Base-by-base conservation (phyloP, 192 early-diverging fungal genomes). In the Phlyctochytrium arcticum region DNA sequence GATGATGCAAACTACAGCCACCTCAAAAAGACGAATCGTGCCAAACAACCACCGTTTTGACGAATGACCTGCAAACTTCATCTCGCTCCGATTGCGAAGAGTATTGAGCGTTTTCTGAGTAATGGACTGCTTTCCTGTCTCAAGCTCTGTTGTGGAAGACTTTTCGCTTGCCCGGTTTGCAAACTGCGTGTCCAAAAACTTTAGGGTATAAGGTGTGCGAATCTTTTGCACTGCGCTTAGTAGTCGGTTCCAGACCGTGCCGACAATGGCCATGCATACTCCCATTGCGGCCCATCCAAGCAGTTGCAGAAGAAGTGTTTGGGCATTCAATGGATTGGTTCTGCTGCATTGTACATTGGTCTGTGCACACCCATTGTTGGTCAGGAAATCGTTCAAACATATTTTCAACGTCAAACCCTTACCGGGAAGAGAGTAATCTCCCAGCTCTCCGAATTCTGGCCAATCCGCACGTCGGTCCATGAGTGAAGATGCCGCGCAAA, bases 171-270 rank as follows among this genome's bases (percentile, higher is more conserved):
- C 15, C 15, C 39, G 39, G 15, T 10, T 56, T n/a, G 21, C 29
- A 4, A 12, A 4, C 21, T 15, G 5, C 10, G 17, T 15, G 34
- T 35, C 31, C 32, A 58, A n/a, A 33, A 26, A 19, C 35, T 24
- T 15, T 6, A 73, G 46, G 27, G 61, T 48, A 37, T 70, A 74
- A n/a, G 39, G 56, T 12, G 48, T 35, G 26, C 74, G 64, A 17
- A 54, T 17, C 23, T 74, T 55, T 57, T 75, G 74, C 27, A 75
- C 58, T 19, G 15, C 33, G 15, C 59, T 59, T 32, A 75, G 49
- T 26, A 47, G 19, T 4, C 39, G 29, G 53, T 75, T 75, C 65
- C 73, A 68, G 19, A 73, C 15, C n/a, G 48, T 54, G 15, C 69
- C 68, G 31, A 73, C 15, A 6, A 74, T 7, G 12, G 65, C 69